A percentile compares a stretch with the other conserved stretches of the same genome.
phyloP scores from a whole-genome alignment of 176 grass and related monocot species.

The Triticum turgidum region DNA sequence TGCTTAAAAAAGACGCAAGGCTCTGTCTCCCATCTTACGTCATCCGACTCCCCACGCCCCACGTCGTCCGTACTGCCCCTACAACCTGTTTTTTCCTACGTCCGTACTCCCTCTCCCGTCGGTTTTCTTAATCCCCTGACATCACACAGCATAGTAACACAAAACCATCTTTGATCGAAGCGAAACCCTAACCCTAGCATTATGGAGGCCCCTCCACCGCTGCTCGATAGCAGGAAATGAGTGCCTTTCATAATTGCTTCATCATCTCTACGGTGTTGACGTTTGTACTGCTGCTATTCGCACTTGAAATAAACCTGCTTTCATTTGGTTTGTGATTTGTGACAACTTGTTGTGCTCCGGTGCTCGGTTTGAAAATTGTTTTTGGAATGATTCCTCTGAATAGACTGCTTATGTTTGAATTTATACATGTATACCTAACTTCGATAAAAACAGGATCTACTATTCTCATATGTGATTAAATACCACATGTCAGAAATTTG shows the following conservation, averaged over 20 bases:
- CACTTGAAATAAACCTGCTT: neutral
- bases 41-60: too few species aligned
- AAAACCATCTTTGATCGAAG: too few species aligned
- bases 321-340: neutral
- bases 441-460: neutral
- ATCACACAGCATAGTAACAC: too few species aligned
- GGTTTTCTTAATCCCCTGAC: too few species aligned
- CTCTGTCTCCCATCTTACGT: too few species aligned
- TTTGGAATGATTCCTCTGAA: neutral
- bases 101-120: too few species aligned
- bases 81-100: too few species aligned
- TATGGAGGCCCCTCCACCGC: neutral
- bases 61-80: too few species aligned
- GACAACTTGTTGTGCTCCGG: neutral
- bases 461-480: neutral
- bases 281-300: neutral
- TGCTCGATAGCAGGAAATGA: constrained; percentile 74
- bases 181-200: too few species aligned
- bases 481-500: constrained; percentile 69
- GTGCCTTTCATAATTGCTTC: constrained; percentile 25
- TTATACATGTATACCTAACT: neutral
- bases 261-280: neutral
- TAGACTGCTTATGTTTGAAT: neutral
- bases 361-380: neutral
- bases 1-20: too few species aligned